Evolutionary conservation across 2,329 filamentous ascomycete species (phyloP), one percentile per base, ranked within the genome.

Genomic region (Microcyclospora tardicrescens): DNA sequence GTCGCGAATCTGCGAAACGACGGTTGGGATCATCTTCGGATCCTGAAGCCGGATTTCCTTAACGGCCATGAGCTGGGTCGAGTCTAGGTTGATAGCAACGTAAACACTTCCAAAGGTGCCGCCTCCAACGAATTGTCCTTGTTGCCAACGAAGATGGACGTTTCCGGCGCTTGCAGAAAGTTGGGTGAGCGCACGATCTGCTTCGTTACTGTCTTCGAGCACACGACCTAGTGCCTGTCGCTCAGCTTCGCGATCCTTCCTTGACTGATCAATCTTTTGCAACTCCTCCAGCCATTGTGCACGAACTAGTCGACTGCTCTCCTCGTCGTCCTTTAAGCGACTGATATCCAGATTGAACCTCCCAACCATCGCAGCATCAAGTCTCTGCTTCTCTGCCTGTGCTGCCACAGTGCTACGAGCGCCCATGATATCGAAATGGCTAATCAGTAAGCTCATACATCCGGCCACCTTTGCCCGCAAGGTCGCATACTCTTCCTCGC

Each of bases 351-450:
- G 70, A 46, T 81, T 74, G 53, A 82, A 77, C 54, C 86, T 81
- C 19, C 81, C 79, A 38, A 81, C 75, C 43, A 85, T 68, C 42
- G 86, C 68, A 19, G 84, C 81, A 52, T 95, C 89, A 48, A 87
- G 73, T 33, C 84, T 75, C 56, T 93, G 84, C 59, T 85, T 87
- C 63, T 98, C 91, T 2, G 86, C 85, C 62, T 95, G 86, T 4
- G 91, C 91, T 10, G 91, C 91, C 45, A 95, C 72, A 32, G 81
- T 95, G 6, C 87, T 94, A 53, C 89, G 78, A 16, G 91, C 91
- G 16, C 91, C 91, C 82, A 98, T 94, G 61, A 98, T 96, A 60
- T 98, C 91, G 54, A 98, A 98, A 61, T 98, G 91, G 9, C 87
- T 95, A 49, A 98, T 96, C 35, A 98, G 70, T 16, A 98, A 72